A percentile compares a stretch with the other conserved stretches of the same genome.
Conservation (phyloP, 495 filamentous ascomycete species). For the Tuber brumale region DNA sequence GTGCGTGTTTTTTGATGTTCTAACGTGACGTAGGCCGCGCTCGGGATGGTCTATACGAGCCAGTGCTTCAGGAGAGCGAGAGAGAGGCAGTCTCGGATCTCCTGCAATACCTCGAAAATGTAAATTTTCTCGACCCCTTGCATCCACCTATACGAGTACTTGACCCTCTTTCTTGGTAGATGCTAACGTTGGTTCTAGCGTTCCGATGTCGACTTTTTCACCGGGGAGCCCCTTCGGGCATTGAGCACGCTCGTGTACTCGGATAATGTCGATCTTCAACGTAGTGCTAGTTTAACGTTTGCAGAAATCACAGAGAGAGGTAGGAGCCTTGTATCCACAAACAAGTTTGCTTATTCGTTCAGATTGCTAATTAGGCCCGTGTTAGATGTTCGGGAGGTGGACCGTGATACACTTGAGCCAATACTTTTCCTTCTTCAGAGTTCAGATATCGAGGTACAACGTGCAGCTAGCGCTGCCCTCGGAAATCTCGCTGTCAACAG, state of each 20-base stretch:
- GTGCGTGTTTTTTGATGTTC: constrained; percentile 32
- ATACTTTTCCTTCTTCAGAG: constrained; percentile 94
- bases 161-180: constrained; percentile 14
- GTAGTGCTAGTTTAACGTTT: constrained; percentile 96
- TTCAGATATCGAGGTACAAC: constrained; percentile 91
- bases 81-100: constrained; percentile 95
- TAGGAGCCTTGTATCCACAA: constrained; percentile 45
- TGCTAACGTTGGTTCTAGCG: constrained; percentile 54
- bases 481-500: constrained; percentile 96
- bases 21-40: constrained; percentile 58
- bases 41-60: constrained; percentile 91
- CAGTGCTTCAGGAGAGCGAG: constrained; percentile 90
- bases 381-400: constrained; percentile 91
- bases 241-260: constrained; percentile 95
- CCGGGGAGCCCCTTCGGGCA: constrained; percentile 89
- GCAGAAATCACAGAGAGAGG: constrained; percentile 98
- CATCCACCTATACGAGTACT: constrained; percentile 6
- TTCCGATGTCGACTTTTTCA: constrained; percentile 94
- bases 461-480: constrained; percentile 90
- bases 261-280: constrained; percentile 95
- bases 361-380: constrained; percentile 14
- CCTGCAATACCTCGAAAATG: constrained; percentile 91
- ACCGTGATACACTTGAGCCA: constrained; percentile 86
- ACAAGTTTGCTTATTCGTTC: not conserved
- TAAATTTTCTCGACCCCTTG: constrained; percentile 47